These are phyloP conservation scores for Hymenoscyphus fructigenus DNA, from an alignment of 2,329 filamentous ascomycete genomes.

Conservation along the genomic window DNA sequence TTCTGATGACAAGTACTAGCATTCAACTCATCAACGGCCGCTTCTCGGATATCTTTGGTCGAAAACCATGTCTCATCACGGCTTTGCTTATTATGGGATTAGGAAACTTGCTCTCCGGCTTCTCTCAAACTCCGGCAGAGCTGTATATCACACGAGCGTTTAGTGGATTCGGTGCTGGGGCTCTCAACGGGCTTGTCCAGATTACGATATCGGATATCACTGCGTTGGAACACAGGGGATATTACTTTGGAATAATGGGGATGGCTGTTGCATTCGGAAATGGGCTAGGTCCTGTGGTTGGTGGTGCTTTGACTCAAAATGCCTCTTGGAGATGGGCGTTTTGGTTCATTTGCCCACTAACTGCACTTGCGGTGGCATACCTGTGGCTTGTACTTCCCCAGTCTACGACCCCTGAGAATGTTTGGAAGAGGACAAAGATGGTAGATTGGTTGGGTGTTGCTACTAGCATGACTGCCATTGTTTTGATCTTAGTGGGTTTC, in stretches of 20 bases:
- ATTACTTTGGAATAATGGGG: slow-evolving; percentile 39
- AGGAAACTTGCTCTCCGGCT: slow-evolving; percentile 17
- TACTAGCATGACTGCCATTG: slow-evolving; percentile 13
- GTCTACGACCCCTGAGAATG: slow-evolving; percentile 16
- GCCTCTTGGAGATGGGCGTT: slow-evolving; percentile 39
- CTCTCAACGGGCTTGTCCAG: slow-evolving; percentile 14
- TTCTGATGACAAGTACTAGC: slow-evolving; percentile 12
- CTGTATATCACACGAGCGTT: slow-evolving; percentile 13
- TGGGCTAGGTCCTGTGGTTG: slow-evolving; percentile 33
- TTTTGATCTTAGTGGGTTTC: slow-evolving; percentile 12
- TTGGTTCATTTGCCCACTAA: slow-evolving; percentile 26
- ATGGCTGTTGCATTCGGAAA: slow-evolving; percentile 29
- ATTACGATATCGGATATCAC: slow-evolving; percentile 16
- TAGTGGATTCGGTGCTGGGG: slow-evolving; percentile 16
- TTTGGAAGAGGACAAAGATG: slow-evolving; percentile 23
- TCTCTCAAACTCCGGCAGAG: slow-evolving; percentile 10
- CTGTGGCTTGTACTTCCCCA: slow-evolving; percentile 21
- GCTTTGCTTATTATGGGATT: slow-evolving; percentile 12
- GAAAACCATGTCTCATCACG: slow-evolving; percentile 13
- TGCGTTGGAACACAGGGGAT: slow-evolving; percentile 20
- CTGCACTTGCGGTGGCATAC: slow-evolving; percentile 15
- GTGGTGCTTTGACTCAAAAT: slow-evolving; percentile 34
- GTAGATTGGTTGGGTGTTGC: slow-evolving; percentile 31
- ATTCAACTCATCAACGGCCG: slow-evolving; percentile 17
- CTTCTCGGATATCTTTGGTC: slow-evolving; percentile 18